A percentile compares a stretch with the other conserved stretches of the same genome.
phyloP scores from a whole-genome alignment of 2,329 filamentous ascomycete species.

The Gyromitra esculenta region DNA sequence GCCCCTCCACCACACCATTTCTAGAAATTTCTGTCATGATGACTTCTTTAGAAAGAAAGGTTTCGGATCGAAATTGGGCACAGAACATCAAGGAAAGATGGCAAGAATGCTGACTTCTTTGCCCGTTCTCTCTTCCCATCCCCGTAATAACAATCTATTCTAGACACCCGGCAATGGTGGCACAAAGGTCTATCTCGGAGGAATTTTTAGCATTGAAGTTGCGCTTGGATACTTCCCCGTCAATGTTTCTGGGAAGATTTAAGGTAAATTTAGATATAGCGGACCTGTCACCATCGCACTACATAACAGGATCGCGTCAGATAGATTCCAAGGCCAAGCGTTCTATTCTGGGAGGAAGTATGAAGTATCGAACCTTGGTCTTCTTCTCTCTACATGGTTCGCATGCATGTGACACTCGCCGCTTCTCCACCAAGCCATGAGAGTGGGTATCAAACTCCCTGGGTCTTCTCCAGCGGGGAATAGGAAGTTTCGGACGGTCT shows the following conservation, averaged over 20 bases:
- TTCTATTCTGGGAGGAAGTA: background rate
- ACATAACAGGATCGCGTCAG: slow-evolving; percentile 36
- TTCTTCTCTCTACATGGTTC: slow-evolving; percentile 55
- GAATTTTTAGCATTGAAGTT: slow-evolving; percentile 19
- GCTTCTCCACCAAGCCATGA: slow-evolving; percentile 35
- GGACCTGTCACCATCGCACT: slow-evolving; percentile 57
- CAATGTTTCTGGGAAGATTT: background rate
- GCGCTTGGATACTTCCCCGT: no score
- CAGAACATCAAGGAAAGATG: background rate
- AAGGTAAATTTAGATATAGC: slow-evolving; percentile 25
- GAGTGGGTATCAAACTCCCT: slow-evolving; percentile 18
- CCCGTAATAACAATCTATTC: slow-evolving; percentile 53
- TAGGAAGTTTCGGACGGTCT: slow-evolving; percentile 28
- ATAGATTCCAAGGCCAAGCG: background rate
- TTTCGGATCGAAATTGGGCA: slow-evolving; percentile 1
- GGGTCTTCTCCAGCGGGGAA: slow-evolving; percentile 35
- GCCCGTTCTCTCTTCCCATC: slow-evolving; percentile 56
- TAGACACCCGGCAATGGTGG: slow-evolving; percentile 50
- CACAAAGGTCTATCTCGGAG: slow-evolving; percentile 46
- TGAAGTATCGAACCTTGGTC: slow-evolving; percentile 39
- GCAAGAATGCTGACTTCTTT: slow-evolving; percentile 51
- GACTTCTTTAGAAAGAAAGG: background rate
- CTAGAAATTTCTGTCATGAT: background rate
- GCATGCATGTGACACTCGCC: slow-evolving; percentile 56
- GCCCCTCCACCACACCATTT: background rate